phyloP scores from a whole-genome alignment of 2,329 filamentous ascomycete species.

The Furcasterigmium furcatum region DNA sequence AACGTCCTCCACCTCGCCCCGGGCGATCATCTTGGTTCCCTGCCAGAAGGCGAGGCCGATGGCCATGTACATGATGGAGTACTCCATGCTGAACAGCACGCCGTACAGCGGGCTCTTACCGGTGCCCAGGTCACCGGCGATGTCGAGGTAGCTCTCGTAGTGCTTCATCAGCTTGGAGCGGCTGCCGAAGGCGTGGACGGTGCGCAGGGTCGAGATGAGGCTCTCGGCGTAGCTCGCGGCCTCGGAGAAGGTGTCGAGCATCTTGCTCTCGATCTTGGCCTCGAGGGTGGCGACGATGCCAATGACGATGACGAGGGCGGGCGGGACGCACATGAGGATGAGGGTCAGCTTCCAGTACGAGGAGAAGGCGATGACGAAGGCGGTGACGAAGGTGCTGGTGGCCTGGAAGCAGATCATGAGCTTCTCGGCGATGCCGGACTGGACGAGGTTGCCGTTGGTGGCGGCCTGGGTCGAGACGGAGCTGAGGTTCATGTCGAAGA shows the following conservation, averaged over 20 bases:
- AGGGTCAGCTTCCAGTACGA: slow-evolving; percentile 36
- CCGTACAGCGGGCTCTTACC: slow-evolving; percentile 21
- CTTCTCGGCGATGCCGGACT: slow-evolving; percentile 30
- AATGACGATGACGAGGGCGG: slow-evolving; percentile 9
- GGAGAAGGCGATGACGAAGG: slow-evolving; percentile 29
- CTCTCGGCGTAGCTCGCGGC: slow-evolving; percentile 23
- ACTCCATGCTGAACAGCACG: slow-evolving; percentile 28
- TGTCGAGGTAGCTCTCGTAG: slow-evolving; percentile 5
- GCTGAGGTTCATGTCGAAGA: slow-evolving; percentile 39
- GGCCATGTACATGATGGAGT: slow-evolving; percentile 31
- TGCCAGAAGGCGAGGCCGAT: slow-evolving; percentile 16
- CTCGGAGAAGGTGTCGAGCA: slow-evolving; percentile 18
- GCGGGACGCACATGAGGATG: slow-evolving; percentile 38
- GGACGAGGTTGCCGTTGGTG: slow-evolving; percentile 31
- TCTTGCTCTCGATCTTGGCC: slow-evolving; percentile 15
- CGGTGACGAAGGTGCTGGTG: slow-evolving; percentile 26
- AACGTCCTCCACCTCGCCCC: slow-evolving; percentile 5
- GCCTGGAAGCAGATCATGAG: slow-evolving; percentile 28
- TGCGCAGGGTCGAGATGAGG: slow-evolving; percentile 9
- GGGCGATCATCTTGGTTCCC: slow-evolving; percentile 32
- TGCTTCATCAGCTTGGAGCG: slow-evolving; percentile 8
- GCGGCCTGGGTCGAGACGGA: slow-evolving; percentile 36
- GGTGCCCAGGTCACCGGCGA: slow-evolving; percentile 22
- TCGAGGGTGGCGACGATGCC: slow-evolving; percentile 17
- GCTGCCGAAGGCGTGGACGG: slow-evolving; percentile 13